Evolutionary conservation across 305 asterid genomes (phyloP).

Genomic region (Petunia hybrid): DNA sequence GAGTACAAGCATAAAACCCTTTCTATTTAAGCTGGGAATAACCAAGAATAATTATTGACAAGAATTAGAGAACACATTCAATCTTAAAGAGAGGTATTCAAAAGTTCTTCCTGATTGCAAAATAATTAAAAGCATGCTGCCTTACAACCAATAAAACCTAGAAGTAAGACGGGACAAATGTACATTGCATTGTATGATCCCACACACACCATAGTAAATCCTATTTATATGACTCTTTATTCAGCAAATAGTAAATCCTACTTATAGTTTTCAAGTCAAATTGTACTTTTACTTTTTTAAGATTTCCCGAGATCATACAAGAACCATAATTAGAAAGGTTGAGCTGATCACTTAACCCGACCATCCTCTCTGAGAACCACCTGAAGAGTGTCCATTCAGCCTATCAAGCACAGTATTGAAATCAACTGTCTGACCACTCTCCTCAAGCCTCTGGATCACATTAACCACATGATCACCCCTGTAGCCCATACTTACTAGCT

Average conservation of each 20-base stretch:
- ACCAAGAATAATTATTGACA: neutral
- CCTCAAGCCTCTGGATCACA: constrained; percentile 39
- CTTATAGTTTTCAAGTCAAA: constrained; percentile 11
- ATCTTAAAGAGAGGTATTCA: constrained; percentile 15
- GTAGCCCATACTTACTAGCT: constrained; percentile 38
- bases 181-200: constrained; percentile 15
- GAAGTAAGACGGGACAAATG: constrained; percentile 24
- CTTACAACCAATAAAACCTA: constrained; percentile 31
- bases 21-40: neutral
- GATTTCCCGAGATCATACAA: neutral
- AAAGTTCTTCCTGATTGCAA: constrained; percentile 1
- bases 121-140: neutral
- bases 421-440: constrained; percentile 40
- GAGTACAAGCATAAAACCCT: neutral
- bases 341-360: constrained; percentile 27
- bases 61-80: neutral
- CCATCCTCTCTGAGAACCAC: constrained; percentile 40
- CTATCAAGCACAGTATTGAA: constrained; percentile 38
- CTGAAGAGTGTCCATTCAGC: constrained; percentile 41
- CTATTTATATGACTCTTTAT: constrained; percentile 30
- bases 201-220: neutral
- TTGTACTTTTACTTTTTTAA: constrained; percentile 8
- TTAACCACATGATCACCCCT: constrained; percentile 36
- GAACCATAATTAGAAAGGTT: constrained; percentile 14
- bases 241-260: neutral